Conservation (phyloP, 1,284 basidiomycete genomes). For the Trichosporon ovoides region DNA sequence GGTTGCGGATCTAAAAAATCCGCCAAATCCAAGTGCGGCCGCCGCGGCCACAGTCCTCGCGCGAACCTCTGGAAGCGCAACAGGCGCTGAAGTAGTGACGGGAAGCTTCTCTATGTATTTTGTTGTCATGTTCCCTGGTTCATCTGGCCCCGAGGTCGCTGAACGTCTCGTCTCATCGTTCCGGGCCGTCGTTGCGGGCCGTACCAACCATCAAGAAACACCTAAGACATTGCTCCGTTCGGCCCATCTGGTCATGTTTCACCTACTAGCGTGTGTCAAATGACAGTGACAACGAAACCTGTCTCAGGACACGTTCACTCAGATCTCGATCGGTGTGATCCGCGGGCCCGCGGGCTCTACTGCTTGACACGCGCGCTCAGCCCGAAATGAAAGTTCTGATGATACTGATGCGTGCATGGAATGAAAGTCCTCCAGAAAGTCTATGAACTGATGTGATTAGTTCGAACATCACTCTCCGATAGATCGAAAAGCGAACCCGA, state of each 20-base stretch:
- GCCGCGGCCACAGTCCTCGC: not conserved
- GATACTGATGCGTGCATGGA: conserved; percentile 1
- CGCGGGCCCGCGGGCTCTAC: too few relatives aligned
- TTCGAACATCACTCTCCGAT: not conserved
- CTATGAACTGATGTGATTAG: not conserved
- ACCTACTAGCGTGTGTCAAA: not conserved
- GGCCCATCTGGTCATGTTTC: not conserved
- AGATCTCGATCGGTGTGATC: too few relatives aligned
- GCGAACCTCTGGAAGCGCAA: not conserved
- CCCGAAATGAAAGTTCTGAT: too few relatives aligned
- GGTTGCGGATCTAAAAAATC: not conserved
- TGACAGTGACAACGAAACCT: not conserved
- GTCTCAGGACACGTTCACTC: too few relatives aligned
- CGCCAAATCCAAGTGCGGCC: not conserved
- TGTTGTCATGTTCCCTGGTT: too few relatives aligned
- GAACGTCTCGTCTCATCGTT: too few relatives aligned
- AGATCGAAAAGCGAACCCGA: not conserved
- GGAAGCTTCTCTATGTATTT: too few relatives aligned
- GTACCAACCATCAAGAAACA: too few relatives aligned
- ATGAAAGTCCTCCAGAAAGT: conserved; percentile 4
- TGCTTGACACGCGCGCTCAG: too few relatives aligned
- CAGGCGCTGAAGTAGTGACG: not conserved
- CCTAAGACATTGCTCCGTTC: too few relatives aligned
- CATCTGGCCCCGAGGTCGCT: too few relatives aligned
- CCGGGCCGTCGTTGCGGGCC: too few relatives aligned